Conservation (phyloP, 768 basidiomycete species). For the Pleurotus ostreatus region DNA sequence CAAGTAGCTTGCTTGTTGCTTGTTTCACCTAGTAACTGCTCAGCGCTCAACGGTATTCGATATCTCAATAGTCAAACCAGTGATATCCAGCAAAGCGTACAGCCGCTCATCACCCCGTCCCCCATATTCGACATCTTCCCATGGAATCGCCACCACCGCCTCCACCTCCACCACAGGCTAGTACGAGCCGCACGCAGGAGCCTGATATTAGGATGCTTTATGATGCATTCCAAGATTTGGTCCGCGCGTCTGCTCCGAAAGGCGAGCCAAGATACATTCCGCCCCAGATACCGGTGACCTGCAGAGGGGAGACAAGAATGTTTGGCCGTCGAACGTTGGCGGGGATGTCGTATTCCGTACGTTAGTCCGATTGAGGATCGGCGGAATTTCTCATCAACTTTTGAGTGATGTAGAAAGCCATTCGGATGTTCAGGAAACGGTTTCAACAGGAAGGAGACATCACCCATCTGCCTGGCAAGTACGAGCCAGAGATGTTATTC, state of each 20-base stretch:
- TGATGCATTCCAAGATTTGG: conserved; percentile 1
- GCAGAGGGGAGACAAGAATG: conserved; percentile 7
- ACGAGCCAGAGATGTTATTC: conserved; percentile 5
- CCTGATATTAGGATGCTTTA: conserved; percentile 1
- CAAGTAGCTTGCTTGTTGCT: no score
- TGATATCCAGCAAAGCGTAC: no score
- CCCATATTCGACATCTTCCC: no score
- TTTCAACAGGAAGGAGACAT: conserved; percentile 5
- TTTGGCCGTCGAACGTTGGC: not conserved
- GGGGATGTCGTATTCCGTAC: conserved; percentile 1
- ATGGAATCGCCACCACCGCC: not conserved
- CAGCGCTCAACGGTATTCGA: no score
- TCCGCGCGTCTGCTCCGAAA: not conserved
- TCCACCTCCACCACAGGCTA: not conserved
- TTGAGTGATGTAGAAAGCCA: not conserved
- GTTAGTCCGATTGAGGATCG: not conserved
- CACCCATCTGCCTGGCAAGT: conserved; percentile 1
- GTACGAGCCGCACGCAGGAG: not conserved
- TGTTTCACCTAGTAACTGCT: no score
- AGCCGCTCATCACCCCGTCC: no score
- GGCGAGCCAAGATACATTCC: conserved; percentile 4
- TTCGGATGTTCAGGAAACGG: conserved; percentile 1
- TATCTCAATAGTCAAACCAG: no score
- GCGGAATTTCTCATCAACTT: not conserved
- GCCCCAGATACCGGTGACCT: conserved; percentile 5